These are phyloP conservation scores for Prorocentrum cordatum DNA, from an alignment of 169 alveolate genomes.

Conservation along the genomic window DNA sequence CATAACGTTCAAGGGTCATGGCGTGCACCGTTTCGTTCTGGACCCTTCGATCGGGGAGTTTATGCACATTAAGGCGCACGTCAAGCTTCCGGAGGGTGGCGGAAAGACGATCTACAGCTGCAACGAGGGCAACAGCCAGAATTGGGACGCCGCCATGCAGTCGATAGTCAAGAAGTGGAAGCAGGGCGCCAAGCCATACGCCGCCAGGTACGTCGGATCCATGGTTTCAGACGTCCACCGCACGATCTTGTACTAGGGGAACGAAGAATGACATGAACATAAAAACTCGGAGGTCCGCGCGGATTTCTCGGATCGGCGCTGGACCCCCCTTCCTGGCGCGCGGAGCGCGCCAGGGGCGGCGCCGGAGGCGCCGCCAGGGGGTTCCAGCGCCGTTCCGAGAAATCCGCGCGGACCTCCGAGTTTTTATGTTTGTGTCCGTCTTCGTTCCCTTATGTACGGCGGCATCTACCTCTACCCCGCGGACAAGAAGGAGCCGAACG, in stretches of 20 bases:
- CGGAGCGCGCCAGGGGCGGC: too few relatives aligned
- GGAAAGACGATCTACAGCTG: constrained; percentile 63
- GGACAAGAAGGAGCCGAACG: constrained; percentile 7
- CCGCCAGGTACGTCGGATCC: constrained; percentile 67
- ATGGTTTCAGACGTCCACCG: constrained; percentile 66
- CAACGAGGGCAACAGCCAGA: constrained; percentile 66
- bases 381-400: too few relatives aligned
- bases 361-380: too few relatives aligned
- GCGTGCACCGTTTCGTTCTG: constrained; percentile 54
- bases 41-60: constrained; percentile 64
- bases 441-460: too few relatives aligned
- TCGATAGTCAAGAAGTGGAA: constrained; percentile 20
- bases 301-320: too few relatives aligned
- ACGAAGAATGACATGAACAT: too few relatives aligned
- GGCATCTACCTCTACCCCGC: constrained; percentile 59
- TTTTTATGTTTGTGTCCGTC: too few relatives aligned
- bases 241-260: too few relatives aligned
- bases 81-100: constrained; percentile 31
- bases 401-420: too few relatives aligned
- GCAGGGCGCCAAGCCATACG: constrained; percentile 29
- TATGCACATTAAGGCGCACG: constrained; percentile 41
- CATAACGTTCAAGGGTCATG: constrained; percentile 39
- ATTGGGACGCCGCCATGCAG: constrained; percentile 55
- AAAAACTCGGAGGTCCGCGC: too few relatives aligned
- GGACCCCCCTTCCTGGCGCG: too few relatives aligned